Percentiles rank a stretch among this genome's conserved stretches.
phyloP scores from a whole-genome alignment of 1,284 basidiomycete species.

The Wolfiporia cocos region DNA sequence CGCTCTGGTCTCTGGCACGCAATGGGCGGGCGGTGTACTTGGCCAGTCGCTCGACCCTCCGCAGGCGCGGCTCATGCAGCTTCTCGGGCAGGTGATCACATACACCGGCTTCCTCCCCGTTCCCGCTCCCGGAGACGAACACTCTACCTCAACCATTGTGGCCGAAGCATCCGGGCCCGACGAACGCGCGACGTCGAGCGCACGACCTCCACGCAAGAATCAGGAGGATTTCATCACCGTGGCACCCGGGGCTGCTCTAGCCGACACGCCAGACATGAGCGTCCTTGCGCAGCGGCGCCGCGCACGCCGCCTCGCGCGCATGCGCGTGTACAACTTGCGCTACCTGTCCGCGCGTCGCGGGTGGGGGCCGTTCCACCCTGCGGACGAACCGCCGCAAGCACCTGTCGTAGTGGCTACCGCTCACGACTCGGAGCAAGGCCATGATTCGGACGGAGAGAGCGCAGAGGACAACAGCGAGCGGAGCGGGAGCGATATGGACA shows the following conservation, averaged over 20 bases:
- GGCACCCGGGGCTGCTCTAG: background rate
- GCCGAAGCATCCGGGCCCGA: background rate
- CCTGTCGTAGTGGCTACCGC: slow-evolving; percentile 10
- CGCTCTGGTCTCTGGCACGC: slow-evolving; percentile 13
- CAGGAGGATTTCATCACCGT: slow-evolving; percentile 4
- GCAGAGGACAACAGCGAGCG: slow-evolving; percentile 1
- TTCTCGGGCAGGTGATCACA: slow-evolving; percentile 13
- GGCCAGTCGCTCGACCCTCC: slow-evolving; percentile 8
- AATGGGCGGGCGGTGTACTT: slow-evolving; percentile 12
- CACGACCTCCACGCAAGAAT: no score
- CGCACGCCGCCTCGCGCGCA: slow-evolving; percentile 36
- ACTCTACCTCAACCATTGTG: background rate
- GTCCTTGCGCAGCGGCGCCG: slow-evolving; percentile 16
- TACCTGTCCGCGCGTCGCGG: slow-evolving; percentile 35
- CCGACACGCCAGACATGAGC: slow-evolving; percentile 9
- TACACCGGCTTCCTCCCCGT: slow-evolving; percentile 15
- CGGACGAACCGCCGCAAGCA: slow-evolving; percentile 7
- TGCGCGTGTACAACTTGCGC: slow-evolving; percentile 39
- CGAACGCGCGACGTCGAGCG: background rate
- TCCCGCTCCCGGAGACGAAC: background rate
- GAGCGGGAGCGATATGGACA: background rate
- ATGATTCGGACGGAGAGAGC: background rate
- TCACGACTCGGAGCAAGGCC: background rate
- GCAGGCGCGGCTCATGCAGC: slow-evolving; percentile 13
- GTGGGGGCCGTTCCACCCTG: slow-evolving; percentile 40